Evolutionary conservation across 805 yeast species (phyloP), one percentile per base, ranked within the genome.

Genomic region (Saccharomycopsis synnaedendra): DNA sequence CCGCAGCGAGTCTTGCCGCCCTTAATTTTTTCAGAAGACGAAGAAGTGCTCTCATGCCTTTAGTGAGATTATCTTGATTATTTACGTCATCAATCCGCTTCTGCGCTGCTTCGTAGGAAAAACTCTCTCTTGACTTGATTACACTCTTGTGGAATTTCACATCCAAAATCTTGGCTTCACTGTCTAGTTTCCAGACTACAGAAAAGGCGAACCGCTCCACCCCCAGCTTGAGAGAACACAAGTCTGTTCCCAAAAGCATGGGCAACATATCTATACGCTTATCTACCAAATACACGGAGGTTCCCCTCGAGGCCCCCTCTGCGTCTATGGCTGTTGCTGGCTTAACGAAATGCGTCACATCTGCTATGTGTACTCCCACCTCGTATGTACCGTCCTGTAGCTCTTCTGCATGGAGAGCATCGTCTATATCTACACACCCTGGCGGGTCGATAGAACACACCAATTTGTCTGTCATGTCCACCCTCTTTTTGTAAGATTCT

Each of bases 221-320:
- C 60, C 86, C 82, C 4, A 97, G 97, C 60, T 85, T 84, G 60
- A 93, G 73, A 4, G 98, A 93, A 70, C 99, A 93, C 58, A 93
- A 68, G 62, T 93, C 93, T 3, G 98, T 93, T 62, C 98, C 97
- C 49, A 93, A 72, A 42, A 93, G 66, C 81, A 85, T 79, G 4
- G 99, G 99, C 54, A 93, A 71, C 99, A 93, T 93, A 72, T 93
- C 99, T 57, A 93, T 93, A 74, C 99, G 85, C 65, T 93, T 90
- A 63, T 93, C 98, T 9, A 93, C 99, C 48, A 93, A 71, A 65
- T 93, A 93, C 3, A 93, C 97, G 4, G 98, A 89, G 0, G 98
- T 93, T 58, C 97, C 97, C 66, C 99, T 78, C 1, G 95, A 75
- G 0, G 97, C 95, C 64, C 97, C 99, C 66, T 93, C 99, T 41